Percentiles rank a stretch among this genome's conserved stretches.
phyloP scores from a whole-genome alignment of 169 alveolate genomes.

The Plasmodium knowlesi region DNA sequence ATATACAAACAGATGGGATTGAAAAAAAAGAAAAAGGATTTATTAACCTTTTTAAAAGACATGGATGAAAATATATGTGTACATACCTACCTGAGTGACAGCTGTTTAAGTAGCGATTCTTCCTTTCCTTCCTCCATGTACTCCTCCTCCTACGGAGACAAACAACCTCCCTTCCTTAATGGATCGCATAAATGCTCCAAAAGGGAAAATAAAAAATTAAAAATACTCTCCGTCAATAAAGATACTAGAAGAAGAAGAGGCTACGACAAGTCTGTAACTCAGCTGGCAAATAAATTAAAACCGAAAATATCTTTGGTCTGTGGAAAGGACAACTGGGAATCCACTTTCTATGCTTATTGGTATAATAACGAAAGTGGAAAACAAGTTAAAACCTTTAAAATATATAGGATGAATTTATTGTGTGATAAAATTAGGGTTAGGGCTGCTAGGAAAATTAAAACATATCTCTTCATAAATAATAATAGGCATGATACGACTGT shows the following conservation, averaged over 20 bases:
- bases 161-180: neutral
- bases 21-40: conserved; percentile 5
- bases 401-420: conserved; percentile 79
- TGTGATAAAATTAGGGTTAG: conserved; percentile 81
- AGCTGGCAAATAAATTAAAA: conserved; percentile 70
- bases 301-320: conserved; percentile 81
- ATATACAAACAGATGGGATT: neutral
- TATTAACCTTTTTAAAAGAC: conserved; percentile 27
- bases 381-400: conserved; percentile 70
- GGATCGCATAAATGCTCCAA: neutral
- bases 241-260: conserved; percentile 79
- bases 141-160: neutral
- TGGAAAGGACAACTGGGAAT: conserved; percentile 86
- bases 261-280: conserved; percentile 76
- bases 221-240: conserved; percentile 54
- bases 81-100: conserved; percentile 46
- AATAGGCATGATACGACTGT: neutral
- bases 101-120: neutral
- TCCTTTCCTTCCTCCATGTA: neutral
- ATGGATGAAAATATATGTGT: conserved; percentile 52
- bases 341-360: conserved; percentile 84
- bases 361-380: conserved; percentile 78
- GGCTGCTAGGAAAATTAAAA: conserved; percentile 77
- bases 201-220: conserved; percentile 18
- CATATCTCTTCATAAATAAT: conserved; percentile 9